Evolutionary conservation across 2,329 filamentous ascomycete genomes (phyloP), one percentile per base, ranked within the genome.

Genomic region (Fusarium duplospermum): DNA sequence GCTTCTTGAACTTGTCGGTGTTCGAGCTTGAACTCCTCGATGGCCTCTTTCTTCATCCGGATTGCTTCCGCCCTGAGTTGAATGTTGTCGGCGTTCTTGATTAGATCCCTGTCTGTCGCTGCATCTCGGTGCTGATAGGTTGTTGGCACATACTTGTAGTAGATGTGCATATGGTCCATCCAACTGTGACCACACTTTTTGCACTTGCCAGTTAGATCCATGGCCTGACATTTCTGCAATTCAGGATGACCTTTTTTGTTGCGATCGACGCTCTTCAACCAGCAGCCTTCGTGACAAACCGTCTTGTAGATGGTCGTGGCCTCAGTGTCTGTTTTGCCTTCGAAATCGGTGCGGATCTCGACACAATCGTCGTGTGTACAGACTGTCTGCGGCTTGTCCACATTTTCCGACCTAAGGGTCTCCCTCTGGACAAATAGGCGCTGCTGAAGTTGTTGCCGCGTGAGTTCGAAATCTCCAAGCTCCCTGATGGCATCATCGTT

Each of bases 161-260:
- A 68, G 36, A 70, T 68, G 22, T 65, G 65, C 60, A 70, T 64
- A 27, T 65, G 68, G n/a, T 68, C 65, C 68, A 62, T 64, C 69
- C 66, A 71, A 2, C 8, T 11, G 36, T 71, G 66, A 0, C 58
- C 56, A 24, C 62, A 71, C 4, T 47, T 1, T 0, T 9, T 1
- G 6, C 66, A 69, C 3, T 29, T 20, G 35, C 36, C 47, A 6
- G 10, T 4, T 7, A 1, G 0, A 22, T 27, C 22, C 40, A 71
- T 69, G 2, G 66, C 66, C 1, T 0, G 0, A 33, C 64, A 66
- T 6, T 2, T 1, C 24, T 45, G 16, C n/a, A 63, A 10, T 24
- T 63, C 42, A 27, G 33, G 42, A 14, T 67, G 42, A 58, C 33
- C 56, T 3, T 38, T 63, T 24, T 57, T 59, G 40, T 57, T 54